phyloP scores from a whole-genome alignment of 2,329 filamentous ascomycete species.

The Trichoderma koningii region DNA sequence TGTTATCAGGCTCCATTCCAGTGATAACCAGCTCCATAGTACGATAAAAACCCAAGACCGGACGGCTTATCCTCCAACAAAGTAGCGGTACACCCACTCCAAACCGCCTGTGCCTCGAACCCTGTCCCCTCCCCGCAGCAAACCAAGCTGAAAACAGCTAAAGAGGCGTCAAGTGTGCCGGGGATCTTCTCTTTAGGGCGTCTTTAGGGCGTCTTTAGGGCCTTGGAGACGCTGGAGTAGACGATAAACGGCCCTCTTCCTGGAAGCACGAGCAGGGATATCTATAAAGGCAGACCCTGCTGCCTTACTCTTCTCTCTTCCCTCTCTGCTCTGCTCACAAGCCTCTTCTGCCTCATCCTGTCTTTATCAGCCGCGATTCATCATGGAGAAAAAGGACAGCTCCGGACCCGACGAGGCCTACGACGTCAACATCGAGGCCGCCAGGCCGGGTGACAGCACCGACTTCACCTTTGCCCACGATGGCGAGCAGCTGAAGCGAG shows the following conservation, averaged over 20 bases:
- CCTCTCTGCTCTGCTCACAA: not conserved
- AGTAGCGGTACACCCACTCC: conserved; percentile 8
- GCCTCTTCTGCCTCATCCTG: not conserved
- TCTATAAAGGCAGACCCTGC: conserved; percentile 17
- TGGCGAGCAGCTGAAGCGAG: conserved; percentile 53
- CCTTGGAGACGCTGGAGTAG: conserved; percentile 5
- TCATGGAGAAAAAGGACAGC: conserved; percentile 31
- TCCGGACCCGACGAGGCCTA: conserved; percentile 31
- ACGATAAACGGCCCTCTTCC: not conserved
- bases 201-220: conserved; percentile 9
- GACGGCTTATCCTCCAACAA: not conserved
- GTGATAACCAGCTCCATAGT: not conserved
- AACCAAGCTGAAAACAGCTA: conserved; percentile 21
- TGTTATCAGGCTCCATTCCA: not conserved
- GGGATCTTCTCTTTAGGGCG: conserved; percentile 17
- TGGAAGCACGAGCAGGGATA: not conserved
- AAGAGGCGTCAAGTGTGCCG: conserved; percentile 23
- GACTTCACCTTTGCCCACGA: conserved; percentile 44
- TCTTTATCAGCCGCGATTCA: not conserved
- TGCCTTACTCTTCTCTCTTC: not conserved
- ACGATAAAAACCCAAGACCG: too few relatives aligned
- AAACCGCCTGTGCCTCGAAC: not conserved
- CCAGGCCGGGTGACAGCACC: conserved; percentile 30
- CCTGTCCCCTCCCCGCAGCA: conserved; percentile 10
- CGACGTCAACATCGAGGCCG: conserved; percentile 36